Evolutionary conservation across 257 asterid species (phyloP).

Genomic region (Striga asiatica): DNA sequence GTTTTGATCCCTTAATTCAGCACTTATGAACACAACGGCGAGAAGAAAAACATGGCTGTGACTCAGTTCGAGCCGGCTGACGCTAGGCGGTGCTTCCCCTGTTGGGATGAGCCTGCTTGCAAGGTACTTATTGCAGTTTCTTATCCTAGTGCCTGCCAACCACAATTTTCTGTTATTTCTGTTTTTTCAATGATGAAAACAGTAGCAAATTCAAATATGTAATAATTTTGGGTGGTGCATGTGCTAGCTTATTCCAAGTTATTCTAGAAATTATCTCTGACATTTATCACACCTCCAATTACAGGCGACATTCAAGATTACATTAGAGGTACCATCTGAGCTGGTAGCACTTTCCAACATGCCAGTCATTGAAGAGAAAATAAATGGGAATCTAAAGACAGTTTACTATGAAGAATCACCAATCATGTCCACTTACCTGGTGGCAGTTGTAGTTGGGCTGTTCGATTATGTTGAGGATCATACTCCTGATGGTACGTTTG

Average conservation of each 20-base stretch:
- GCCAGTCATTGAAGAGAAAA: constrained; percentile 66
- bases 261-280: not conserved
- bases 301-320: constrained; percentile 87
- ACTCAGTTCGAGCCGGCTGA: constrained; percentile 98
- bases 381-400: constrained; percentile 52
- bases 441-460: constrained; percentile 89
- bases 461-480: constrained; percentile 88
- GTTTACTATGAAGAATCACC: constrained; percentile 86
- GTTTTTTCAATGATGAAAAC: not conserved
- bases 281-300: constrained; percentile 8
- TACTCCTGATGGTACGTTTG: constrained; percentile 70
- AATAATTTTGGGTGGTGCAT: not conserved
- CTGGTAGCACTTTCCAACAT: constrained; percentile 89
- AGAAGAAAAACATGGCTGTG: constrained; percentile 87
- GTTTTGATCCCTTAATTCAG: constrained; percentile 31
- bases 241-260: not conserved
- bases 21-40: constrained; percentile 74
- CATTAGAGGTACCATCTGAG: constrained; percentile 82
- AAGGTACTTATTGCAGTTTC: constrained; percentile 40
- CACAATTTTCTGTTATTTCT: constrained; percentile 6
- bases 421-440: constrained; percentile 94
- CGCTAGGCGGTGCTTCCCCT: constrained; percentile 96
- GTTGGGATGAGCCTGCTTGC: constrained; percentile 98
- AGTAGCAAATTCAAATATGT: no score
- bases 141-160: not conserved